Base-by-base conservation (phyloP, 2,329 filamentous ascomycete species). In the Fusarium compactum region DNA sequence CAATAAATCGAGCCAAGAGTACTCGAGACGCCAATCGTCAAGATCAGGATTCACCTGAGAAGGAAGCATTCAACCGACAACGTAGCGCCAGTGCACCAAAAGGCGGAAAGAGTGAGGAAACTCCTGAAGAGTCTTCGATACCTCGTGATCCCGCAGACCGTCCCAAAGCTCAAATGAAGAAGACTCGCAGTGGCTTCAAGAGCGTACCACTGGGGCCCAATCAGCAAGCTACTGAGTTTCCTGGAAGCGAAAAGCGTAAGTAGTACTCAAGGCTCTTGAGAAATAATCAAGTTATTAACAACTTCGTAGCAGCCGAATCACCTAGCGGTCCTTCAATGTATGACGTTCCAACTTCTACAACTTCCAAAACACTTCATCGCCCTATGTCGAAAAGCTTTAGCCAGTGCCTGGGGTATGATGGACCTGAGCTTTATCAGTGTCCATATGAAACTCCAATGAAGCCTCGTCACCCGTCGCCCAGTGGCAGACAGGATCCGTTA, bases 291-390 rank as follows among this genome's bases (percentile, higher is more conserved):
- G 10, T 51, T 38, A 27, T 61, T 73, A 30, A 74, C 50, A 25
- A 3, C 18, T 16, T 25, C 16, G 8, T 30, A 71, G 65, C 61
- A 40, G 62, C 70, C 29, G 67, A 67, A 58, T 47, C 67, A 44
- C 48, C 65, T 40, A 75, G 77, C 30, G 78, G 77, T 43, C 79
- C 82, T 67, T 82, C 83, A 81, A 83, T 85, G 85, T 87, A 87
- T 81, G 85, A 70, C 73, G 62, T 64, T 62, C 43, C 63, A 69
- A 66, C 59, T 69, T 66, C 51, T 65, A 67, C 76, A 59, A 65
- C 59, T 69, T 67, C 44, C 58, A 69, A 76, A 59, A 65, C 66
- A 60, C 47, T 58, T 52, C 66, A 66, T 51, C 51, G 50, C 47
- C 29, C 62, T 15, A 41, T 58, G 45, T 62, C 46, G 60, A 63